These are phyloP conservation scores for Boletus pseudopeckii DNA, from an alignment of 768 basidiomycete genomes.

Conservation along the genomic window DNA sequence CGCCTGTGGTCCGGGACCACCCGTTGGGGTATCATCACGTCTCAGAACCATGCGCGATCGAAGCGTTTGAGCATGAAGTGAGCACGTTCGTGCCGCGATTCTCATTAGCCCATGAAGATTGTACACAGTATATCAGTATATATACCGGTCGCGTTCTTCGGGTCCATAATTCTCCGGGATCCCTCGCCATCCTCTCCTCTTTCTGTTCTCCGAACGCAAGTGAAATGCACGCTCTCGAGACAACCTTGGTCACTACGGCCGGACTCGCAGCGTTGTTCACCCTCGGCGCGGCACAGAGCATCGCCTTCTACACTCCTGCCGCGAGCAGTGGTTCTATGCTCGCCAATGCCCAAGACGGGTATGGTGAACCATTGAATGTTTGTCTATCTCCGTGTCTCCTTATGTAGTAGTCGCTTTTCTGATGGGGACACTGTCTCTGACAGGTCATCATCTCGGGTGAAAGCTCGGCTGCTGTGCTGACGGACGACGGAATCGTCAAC, in stretches of 20 bases:
- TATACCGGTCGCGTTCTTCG: neutral
- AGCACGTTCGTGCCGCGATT: neutral
- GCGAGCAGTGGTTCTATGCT: conserved; percentile 43
- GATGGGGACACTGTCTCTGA: neutral
- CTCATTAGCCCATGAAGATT: neutral
- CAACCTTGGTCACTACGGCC: neutral
- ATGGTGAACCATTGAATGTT: conserved; percentile 47
- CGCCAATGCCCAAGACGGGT: conserved; percentile 34
- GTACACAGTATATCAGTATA: neutral
- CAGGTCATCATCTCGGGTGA: conserved; percentile 64
- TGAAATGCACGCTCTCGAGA: conserved; percentile 7
- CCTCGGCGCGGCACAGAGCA: neutral
- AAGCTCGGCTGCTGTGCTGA: conserved; percentile 57
- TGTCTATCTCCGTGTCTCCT: neutral
- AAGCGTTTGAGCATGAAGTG: neutral
- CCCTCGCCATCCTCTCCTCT: neutral
- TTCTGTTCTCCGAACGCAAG: neutral
- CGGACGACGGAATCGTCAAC: conserved; percentile 52
- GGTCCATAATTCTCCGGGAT: neutral
- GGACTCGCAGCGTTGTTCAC: conserved; percentile 4
- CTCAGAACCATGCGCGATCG: neutral
- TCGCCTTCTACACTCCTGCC: conserved; percentile 36
- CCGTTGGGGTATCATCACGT: neutral
- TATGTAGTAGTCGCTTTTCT: neutral
- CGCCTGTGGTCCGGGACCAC: neutral